Conservation (phyloP, 768 basidiomycete genomes). For the Collybia mongolica region DNA sequence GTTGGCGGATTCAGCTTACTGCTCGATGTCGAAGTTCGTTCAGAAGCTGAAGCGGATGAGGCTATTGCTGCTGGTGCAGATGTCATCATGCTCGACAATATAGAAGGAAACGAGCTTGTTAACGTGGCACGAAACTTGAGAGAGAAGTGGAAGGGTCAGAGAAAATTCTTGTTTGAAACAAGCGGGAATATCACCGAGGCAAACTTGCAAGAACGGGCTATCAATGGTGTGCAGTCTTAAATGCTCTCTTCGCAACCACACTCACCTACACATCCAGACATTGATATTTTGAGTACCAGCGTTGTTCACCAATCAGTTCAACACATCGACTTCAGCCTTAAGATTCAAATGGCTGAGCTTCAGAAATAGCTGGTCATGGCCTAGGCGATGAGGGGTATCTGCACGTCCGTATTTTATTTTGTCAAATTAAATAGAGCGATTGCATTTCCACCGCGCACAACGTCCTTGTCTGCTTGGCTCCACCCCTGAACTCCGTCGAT, state of each 20-base stretch:
- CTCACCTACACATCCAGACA: conserved; percentile 47
- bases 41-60: conserved; percentile 90
- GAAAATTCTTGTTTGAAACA: conserved; percentile 88
- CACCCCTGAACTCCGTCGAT: conserved; percentile 68
- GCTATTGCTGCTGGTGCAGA: conserved; percentile 97
- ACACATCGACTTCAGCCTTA: conserved; percentile 96
- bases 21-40: conserved; percentile 91
- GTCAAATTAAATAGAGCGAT: conserved; percentile 61
- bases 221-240: conserved; percentile 64
- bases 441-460: conserved; percentile 74
- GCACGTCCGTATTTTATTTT: conserved; percentile 14
- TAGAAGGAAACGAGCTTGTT: conserved; percentile 73
- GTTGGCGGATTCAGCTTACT: conserved; percentile 91
- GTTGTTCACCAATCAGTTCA: conserved; percentile 88
- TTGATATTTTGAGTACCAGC: conserved; percentile 94
- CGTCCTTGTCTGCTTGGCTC: conserved; percentile 54
- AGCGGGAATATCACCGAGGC: conserved; percentile 93
- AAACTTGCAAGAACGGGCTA: conserved; percentile 77
- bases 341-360: conserved; percentile 72
- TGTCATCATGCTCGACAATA: conserved; percentile 94
- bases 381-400: background rate
- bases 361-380: conserved; percentile 8
- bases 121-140: conserved; percentile 69
- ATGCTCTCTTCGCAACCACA: background rate
- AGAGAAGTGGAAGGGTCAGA: conserved; percentile 75